These are phyloP conservation scores for Aspergillus heteromorphus DNA, from an alignment of 495 filamentous ascomycete genomes.

Conservation along the genomic window DNA sequence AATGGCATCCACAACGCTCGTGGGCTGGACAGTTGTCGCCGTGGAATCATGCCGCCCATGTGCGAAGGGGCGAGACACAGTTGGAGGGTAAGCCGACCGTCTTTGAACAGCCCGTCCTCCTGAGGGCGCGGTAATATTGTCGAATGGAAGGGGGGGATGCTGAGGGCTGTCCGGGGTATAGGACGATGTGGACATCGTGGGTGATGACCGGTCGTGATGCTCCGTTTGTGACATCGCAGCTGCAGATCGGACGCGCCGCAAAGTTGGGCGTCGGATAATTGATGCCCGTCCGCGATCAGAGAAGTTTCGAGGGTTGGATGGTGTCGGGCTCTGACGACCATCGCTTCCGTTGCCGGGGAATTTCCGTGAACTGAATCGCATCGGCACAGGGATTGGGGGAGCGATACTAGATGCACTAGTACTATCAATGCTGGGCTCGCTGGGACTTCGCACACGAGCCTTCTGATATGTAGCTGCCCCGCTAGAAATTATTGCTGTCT, in stretches of 20 bases:
- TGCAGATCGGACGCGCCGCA: constrained; percentile 82
- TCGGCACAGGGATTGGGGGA: constrained; percentile 88
- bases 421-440: constrained; percentile 55
- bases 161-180: constrained; percentile 64
- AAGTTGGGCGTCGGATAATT: constrained; percentile 35
- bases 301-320: constrained; percentile 41
- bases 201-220: constrained; percentile 49
- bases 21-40: constrained; percentile 58
- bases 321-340: constrained; percentile 74
- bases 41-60: constrained; percentile 47
- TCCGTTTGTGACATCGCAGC: constrained; percentile 57
- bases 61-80: constrained; percentile 18
- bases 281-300: constrained; percentile 29
- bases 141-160: constrained; percentile 65
- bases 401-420: constrained; percentile 41
- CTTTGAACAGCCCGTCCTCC: constrained; percentile 15
- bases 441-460: constrained; percentile 66
- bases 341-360: constrained; percentile 68
- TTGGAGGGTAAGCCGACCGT: constrained; percentile 18
- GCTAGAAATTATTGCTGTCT: constrained; percentile 69
- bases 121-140: constrained; percentile 61
- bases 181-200: constrained; percentile 59
- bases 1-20: constrained; percentile 93
- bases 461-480: constrained; percentile 65
- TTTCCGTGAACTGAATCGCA: constrained; percentile 79